phyloP scores from a whole-genome alignment of 2,329 filamentous ascomycete genomes.

The Ophiostoma australiae region DNA sequence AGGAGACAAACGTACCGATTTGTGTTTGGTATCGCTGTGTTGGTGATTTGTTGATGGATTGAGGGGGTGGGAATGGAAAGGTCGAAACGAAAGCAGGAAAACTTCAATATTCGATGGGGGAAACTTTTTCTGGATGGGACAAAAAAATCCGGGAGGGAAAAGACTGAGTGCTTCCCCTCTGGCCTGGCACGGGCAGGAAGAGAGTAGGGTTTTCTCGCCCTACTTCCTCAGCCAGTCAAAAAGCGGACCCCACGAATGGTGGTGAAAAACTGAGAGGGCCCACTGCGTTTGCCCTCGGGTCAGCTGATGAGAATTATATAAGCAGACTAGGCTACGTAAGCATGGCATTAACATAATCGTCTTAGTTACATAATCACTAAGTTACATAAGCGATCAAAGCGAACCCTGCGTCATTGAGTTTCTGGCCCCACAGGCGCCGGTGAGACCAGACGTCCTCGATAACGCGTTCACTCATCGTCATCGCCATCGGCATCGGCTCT shows the following conservation, averaged over 20 bases:
- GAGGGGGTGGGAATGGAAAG: conserved; percentile 23
- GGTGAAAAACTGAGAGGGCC: conserved; percentile 8
- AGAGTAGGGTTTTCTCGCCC: conserved; percentile 43
- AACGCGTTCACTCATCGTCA: neutral
- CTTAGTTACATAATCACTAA: neutral
- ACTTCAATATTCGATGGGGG: conserved; percentile 16
- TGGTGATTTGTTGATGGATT: conserved; percentile 31
- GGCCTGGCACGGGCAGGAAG: conserved; percentile 3
- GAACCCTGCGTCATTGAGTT: neutral
- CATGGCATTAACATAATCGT: too few species aligned
- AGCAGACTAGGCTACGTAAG: too few species aligned
- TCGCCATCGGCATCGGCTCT: neutral
- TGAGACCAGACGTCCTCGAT: neutral
- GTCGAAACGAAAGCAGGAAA: conserved; percentile 19
- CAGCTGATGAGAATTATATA: neutral
- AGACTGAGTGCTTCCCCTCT: conserved; percentile 6
- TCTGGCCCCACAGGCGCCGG: neutral
- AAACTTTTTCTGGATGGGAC: conserved; percentile 27
- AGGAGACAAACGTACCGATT: conserved; percentile 46
- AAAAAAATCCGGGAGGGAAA: conserved; percentile 25
- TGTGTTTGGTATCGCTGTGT: conserved; percentile 42
- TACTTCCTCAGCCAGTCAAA: conserved; percentile 29
- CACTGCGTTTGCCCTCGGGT: neutral
- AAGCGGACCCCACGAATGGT: neutral
- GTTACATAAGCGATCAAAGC: neutral